Conservation (phyloP, 192 early-diverging fungal species). For the Kickxella alabastrina region DNA sequence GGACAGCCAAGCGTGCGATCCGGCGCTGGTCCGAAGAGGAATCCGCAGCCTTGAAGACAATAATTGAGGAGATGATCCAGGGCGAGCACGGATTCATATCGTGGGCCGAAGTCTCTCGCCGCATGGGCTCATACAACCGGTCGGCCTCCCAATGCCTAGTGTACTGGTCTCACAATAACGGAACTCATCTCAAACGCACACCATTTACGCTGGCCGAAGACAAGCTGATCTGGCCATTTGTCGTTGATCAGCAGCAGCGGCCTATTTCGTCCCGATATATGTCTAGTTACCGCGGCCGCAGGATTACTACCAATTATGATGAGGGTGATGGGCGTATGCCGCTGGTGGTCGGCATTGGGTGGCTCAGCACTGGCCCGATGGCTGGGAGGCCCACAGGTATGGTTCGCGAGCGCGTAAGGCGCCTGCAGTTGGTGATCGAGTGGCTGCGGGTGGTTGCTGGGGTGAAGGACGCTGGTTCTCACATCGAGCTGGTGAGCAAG, state of each 20-base stretch:
- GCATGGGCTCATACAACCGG: constrained; percentile 5
- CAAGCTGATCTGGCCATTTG: constrained; percentile 21
- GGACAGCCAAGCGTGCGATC: no score
- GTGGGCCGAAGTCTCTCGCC: constrained; percentile 11
- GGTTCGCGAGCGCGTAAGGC: constrained; percentile 6
- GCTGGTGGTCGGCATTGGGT: constrained; percentile 13
- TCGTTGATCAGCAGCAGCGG: constrained; percentile 1
- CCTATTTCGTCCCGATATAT: not conserved
- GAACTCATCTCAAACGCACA: constrained; percentile 19
- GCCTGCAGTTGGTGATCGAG: constrained; percentile 4
- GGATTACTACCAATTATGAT: constrained; percentile 7
- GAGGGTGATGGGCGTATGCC: not conserved
- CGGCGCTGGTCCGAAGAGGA: constrained; percentile 19
- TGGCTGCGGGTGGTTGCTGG: constrained; percentile 19
- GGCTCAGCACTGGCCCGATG: constrained; percentile 8
- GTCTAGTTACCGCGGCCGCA: not conserved
- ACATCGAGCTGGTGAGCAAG: constrained; percentile 21
- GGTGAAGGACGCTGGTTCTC: constrained; percentile 7
- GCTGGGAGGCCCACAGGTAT: constrained; percentile 2
- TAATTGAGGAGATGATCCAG: constrained; percentile 7
- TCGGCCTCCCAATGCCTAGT: constrained; percentile 4
- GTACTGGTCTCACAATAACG: constrained; percentile 15
- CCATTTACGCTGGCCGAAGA: constrained; percentile 23
- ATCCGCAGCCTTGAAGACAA: constrained; percentile 4
- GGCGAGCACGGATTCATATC: constrained; percentile 6